Base-by-base conservation (phyloP, 768 basidiomycete species). In the Inosperma sp. region DNA sequence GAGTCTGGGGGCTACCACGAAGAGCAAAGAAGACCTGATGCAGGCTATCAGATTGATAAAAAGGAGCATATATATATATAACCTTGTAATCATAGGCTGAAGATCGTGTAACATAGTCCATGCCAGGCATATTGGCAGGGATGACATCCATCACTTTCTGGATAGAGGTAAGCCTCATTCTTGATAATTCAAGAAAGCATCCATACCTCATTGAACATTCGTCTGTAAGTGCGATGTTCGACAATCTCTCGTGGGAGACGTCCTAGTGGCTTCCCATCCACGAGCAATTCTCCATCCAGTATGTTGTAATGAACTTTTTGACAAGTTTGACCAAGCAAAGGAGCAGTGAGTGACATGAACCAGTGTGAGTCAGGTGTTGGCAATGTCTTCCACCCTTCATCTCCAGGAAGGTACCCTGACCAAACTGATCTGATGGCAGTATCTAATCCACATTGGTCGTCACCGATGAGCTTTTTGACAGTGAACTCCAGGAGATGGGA, bases 291-390 rank as follows among this genome's bases (percentile, higher is more conserved):
- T 9, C 76, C 77, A n/a, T 65, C 56, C 3, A 78, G 52, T 1
- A 79, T 27, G 48, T 80, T 70, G 16, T 74, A 60, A 41, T 70
- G 65, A 5, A 78, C 62, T 16, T n/a, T 39, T 39, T 70, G 69
- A 16, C 57, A 51, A 27, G 31, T 47, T 25, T 57, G 50, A 12
- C 34, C 52, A 2, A 25, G 14, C 4, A 43, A 40, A 1, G 48
- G 7, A 5, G 49, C 37, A 0, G 73, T 62, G 57, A 12, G 64
- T 45, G 10, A 63, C 0, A 57, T 64, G 36, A 63, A 9, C 65
- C 65, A 66, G 12, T 57, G 55, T 34, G 55, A 48, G 35, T 60
- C 49, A 7, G 52, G 54, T 36, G 17, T 26, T 6, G 42, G 23
- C 25, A 59, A 22, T 13, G 17, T 42, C 21, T 41, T 34, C 56